phyloP scores from a whole-genome alignment of 208 protist species.

The Novymonas esmeraldas region DNA sequence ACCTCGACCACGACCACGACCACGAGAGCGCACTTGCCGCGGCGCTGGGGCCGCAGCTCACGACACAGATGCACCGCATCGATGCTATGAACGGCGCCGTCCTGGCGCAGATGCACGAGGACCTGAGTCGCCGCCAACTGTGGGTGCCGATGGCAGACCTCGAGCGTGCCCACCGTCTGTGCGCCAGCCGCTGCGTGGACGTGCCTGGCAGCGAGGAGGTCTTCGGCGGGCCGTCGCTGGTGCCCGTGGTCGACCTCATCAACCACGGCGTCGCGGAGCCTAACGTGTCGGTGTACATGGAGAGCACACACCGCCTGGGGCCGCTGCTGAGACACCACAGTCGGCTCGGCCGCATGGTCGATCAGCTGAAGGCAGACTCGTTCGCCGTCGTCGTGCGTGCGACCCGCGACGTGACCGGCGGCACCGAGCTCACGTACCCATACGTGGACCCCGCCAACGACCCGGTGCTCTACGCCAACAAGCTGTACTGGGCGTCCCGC shows the following conservation, averaged over 20 bases:
- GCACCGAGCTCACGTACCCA: slow-evolving; percentile 62
- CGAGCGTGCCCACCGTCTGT: slow-evolving; percentile 47
- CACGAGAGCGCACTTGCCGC: slow-evolving; percentile 7
- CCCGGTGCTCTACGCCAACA: slow-evolving; percentile 34
- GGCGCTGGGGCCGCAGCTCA: slow-evolving; percentile 23
- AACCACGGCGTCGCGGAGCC: slow-evolving; percentile 58
- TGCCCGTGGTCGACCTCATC: slow-evolving; percentile 80
- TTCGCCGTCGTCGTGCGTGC: slow-evolving; percentile 60
- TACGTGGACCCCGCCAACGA: slow-evolving; percentile 55
- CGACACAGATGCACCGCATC: slow-evolving; percentile 33
- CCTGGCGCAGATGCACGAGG: slow-evolving; percentile 24
- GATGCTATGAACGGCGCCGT: slow-evolving; percentile 33
- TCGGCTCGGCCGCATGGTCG: slow-evolving; percentile 24
- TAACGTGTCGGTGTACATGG: slow-evolving; percentile 51
- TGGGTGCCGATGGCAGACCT: slow-evolving; percentile 35
- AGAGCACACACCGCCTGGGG: slow-evolving; percentile 17
- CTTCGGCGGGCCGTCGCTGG: slow-evolving; percentile 75
- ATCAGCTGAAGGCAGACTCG: slow-evolving; percentile 25
- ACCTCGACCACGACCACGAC: slow-evolving; percentile 14
- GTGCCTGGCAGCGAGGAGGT: slow-evolving; percentile 55
- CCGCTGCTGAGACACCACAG: slow-evolving; percentile 24
- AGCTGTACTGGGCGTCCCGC: slow-evolving; percentile 70
- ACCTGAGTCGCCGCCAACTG: slow-evolving; percentile 20
- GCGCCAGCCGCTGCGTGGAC: slow-evolving; percentile 77
- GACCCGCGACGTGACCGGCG: slow-evolving; percentile 30